Conservation (phyloP, 2,329 filamentous ascomycete genomes). For the Aphanoascus verrucosus region DNA sequence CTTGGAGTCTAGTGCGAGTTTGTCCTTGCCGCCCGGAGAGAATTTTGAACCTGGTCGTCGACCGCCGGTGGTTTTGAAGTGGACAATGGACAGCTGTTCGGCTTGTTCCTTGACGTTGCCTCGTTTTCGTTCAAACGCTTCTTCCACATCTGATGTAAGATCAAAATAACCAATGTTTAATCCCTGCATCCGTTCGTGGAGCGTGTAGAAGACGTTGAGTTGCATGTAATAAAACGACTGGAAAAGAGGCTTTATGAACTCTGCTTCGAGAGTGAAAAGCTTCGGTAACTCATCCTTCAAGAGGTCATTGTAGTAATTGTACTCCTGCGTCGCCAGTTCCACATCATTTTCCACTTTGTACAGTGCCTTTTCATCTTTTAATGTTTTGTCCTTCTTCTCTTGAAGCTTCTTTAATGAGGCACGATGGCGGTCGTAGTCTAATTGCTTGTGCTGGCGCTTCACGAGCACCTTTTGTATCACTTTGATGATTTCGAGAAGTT, state of each 20-base stretch:
- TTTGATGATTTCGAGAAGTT: constrained; percentile 90
- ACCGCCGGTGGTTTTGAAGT: constrained; percentile 80
- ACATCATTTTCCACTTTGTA: constrained; percentile 92
- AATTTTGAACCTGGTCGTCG: constrained; percentile 27
- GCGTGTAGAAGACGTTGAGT: constrained; percentile 95
- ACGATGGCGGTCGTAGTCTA: constrained; percentile 87
- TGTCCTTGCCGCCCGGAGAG: constrained; percentile 25
- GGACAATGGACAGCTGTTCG: constrained; percentile 75
- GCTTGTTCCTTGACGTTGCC: constrained; percentile 78
- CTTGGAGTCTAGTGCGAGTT: constrained; percentile 30
- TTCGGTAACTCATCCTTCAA: constrained; percentile 92
- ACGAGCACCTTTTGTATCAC: constrained; percentile 75
- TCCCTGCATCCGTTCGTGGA: constrained; percentile 95
- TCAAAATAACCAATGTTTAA: constrained; percentile 98
- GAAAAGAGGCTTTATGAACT: constrained; percentile 95
- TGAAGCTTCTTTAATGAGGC: constrained; percentile 81
- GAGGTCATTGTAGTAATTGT: constrained; percentile 94
- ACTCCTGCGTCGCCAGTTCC: constrained; percentile 87
- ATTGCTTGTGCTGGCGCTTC: constrained; percentile 94
- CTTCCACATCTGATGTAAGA: constrained; percentile 78
- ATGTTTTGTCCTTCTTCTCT: constrained; percentile 90
- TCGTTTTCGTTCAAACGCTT: constrained; percentile 78
- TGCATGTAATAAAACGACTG: constrained; percentile 99
- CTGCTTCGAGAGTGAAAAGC: constrained; percentile 75
- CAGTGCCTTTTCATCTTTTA: constrained; percentile 95